phyloP scores from a whole-genome alignment of 768 basidiomycete species.

The Leccinum arenicola region DNA sequence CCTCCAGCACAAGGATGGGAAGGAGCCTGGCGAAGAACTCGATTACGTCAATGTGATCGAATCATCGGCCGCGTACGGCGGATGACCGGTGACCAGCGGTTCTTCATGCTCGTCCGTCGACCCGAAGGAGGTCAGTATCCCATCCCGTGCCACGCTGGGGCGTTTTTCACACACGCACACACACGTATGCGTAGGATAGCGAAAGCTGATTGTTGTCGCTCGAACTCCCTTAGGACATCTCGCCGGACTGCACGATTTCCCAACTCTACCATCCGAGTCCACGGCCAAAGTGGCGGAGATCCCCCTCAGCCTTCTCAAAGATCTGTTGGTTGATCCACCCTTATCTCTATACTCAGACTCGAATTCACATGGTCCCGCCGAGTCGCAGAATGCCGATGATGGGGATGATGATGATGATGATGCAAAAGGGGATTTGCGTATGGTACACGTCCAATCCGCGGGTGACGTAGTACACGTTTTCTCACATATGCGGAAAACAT shows the following conservation, averaged over 20 bases:
- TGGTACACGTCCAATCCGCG: constrained; percentile 47
- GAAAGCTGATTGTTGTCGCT: constrained; percentile 5
- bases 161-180: neutral
- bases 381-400: neutral
- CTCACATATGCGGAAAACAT: constrained; percentile 89
- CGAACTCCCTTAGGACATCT: constrained; percentile 61
- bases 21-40: constrained; percentile 58
- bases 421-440: constrained; percentile 20
- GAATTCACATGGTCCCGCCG: neutral
- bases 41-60: constrained; percentile 87
- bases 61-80: constrained; percentile 45
- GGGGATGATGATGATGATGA: neutral
- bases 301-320: constrained; percentile 36
- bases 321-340: constrained; percentile 37
- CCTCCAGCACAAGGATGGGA: no score
- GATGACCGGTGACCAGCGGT: constrained; percentile 38
- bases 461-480: constrained; percentile 80
- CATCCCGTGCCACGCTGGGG: neutral
- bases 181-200: neutral
- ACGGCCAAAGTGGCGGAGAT: constrained; percentile 32
- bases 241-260: constrained; percentile 89
- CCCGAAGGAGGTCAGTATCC: constrained; percentile 70
- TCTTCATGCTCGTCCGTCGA: constrained; percentile 76
- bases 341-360: constrained; percentile 6
- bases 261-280: constrained; percentile 50